Base-by-base conservation (phyloP, 75 land plant genomes). In the Pseudotsuga menziesii region DNA sequence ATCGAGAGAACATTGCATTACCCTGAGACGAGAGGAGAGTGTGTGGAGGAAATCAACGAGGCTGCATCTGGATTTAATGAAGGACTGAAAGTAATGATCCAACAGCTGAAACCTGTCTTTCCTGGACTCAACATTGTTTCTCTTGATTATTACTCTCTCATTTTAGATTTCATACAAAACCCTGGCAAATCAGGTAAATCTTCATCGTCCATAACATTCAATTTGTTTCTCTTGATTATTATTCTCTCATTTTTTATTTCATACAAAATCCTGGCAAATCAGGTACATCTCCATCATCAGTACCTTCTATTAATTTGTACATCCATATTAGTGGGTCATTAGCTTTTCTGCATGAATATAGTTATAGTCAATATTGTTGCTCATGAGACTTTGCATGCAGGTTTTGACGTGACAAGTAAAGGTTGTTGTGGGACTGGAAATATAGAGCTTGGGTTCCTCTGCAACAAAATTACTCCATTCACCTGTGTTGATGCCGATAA, bases 371-470 rank as follows among this genome's bases (percentile, higher is more conserved):
- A 26, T n/a, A 23, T 27, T n/a, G n/a, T n/a, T 26, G 9, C 29
- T 61, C 3, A 23, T 23, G 25, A 25, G 4, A 61, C 13, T 3
- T 59, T 19, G 20, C 5, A n/a, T 26, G 63, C 62, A 82, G 84
- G 77, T 6, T 78, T 78, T 22, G 27, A 58, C 22, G 52, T 59
- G n/a, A 63, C 77, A 17, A 11, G 4, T 35, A 57, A 57, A 25
- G 82, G 78, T 14, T 79, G 85, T 75, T 83, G 82, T 56, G 82
- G 82, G 15, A 79, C 61, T 14, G 85, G 85, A 14, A 19, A 2
- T 5, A 3, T 69, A 6, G 82, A 79, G 56, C 41, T 57, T 7
- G 78, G 41, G 1, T 39, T 75, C 23, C 26, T 75, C 4, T 83
- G 82, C 72, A 83, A 79, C 61, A 56, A 25, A 35, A 35, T 36